Conservation (phyloP, 306 rosid genomes). For the Vicia villosa region DNA sequence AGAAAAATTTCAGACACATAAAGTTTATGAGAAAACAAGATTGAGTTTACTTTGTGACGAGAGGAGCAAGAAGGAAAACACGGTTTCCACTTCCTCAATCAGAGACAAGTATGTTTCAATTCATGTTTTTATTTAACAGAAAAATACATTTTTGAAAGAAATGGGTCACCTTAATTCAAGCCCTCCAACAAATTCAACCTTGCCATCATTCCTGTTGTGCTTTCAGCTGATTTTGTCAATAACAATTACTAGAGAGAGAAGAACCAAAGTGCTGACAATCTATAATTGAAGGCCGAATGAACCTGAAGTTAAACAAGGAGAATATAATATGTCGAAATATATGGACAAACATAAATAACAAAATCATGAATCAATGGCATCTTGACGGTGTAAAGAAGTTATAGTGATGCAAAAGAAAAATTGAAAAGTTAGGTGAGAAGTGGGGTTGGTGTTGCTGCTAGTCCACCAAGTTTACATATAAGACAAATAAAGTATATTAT, state of each 20-base stretch:
- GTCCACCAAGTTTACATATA: constrained; percentile 42
- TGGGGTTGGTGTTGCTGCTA: constrained; percentile 42
- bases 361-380: constrained; percentile 39
- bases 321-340: constrained; percentile 30
- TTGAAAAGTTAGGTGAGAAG: constrained; percentile 35
- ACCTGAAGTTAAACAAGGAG: constrained; percentile 34
- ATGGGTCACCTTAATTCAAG: constrained; percentile 58
- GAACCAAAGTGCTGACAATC: background rate
- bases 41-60: constrained; percentile 63
- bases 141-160: constrained; percentile 38
- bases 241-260: constrained; percentile 41
- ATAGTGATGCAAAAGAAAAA: constrained; percentile 39
- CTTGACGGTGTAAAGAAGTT: constrained; percentile 42
- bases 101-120: constrained; percentile 36
- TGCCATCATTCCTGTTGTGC: constrained; percentile 47
- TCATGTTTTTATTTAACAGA: constrained; percentile 41
- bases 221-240: constrained; percentile 38
- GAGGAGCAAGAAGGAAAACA: constrained; percentile 90
- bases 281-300: constrained; percentile 24
- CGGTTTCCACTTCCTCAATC: constrained; percentile 67
- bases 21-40: constrained; percentile 21
- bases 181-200: constrained; percentile 58
- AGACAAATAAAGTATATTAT: constrained; percentile 44
- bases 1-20: constrained; percentile 5
- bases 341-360: constrained; percentile 37